A percentile compares a stretch with the other conserved stretches of the same genome.
Conservation (phyloP, 2,329 filamentous ascomycete species). For the Coniella lustricola region DNA sequence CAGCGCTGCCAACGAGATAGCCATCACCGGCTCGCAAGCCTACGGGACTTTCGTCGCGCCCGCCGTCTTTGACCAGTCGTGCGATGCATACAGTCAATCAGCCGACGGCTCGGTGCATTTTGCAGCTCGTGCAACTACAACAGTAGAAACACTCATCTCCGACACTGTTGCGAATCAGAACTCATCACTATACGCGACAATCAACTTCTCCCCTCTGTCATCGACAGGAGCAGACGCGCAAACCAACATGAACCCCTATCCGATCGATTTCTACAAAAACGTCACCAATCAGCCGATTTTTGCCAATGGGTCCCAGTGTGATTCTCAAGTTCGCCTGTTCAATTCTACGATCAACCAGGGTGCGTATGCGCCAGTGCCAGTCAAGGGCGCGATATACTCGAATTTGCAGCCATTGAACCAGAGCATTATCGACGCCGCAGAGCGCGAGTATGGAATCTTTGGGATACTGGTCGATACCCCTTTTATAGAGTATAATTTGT, state of each 20-base stretch:
- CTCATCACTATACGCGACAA: conserved; percentile 23
- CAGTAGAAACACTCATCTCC: no score
- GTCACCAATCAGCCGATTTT: conserved; percentile 51
- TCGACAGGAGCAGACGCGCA: not conserved
- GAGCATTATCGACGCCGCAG: no score
- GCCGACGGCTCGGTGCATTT: conserved; percentile 23
- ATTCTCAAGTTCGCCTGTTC: conserved; percentile 29
- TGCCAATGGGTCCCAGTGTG: conserved; percentile 37
- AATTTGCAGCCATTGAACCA: conserved; percentile 20
- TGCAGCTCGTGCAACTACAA: no score
- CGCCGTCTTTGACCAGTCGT: conserved; percentile 37
- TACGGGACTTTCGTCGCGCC: conserved; percentile 40
- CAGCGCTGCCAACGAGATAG: conserved; percentile 33
- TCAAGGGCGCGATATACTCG: conserved; percentile 21
- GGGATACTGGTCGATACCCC: conserved; percentile 27
- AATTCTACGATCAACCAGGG: conserved; percentile 23
- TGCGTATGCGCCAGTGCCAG: conserved; percentile 20
- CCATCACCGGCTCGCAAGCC: conserved; percentile 35
- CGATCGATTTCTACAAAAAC: conserved; percentile 39
- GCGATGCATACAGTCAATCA: conserved; percentile 39
- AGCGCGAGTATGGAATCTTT: conserved; percentile 16
- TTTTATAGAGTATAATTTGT: conserved; percentile 27
- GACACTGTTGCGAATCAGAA: conserved; percentile 13
- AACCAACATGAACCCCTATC: conserved; percentile 23
- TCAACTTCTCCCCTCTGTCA: conserved; percentile 21